phyloP scores from a whole-genome alignment of 2,329 filamentous ascomycete species.

The Clonostachys rosea region DNA sequence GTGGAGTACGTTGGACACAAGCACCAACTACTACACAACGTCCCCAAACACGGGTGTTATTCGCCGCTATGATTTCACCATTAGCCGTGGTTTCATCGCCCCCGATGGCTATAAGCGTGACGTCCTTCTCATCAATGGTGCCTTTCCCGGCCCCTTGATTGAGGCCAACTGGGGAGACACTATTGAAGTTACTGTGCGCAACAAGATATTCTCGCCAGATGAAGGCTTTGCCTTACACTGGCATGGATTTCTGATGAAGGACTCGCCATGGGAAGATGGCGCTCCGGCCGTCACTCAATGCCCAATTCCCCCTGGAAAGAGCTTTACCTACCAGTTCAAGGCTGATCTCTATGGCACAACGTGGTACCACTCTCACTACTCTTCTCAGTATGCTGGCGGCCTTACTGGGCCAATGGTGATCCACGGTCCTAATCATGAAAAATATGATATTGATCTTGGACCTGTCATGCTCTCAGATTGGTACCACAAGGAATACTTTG shows the following conservation, averaged over 20 bases:
- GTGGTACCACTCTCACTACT: slow-evolving; percentile 61
- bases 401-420: slow-evolving; percentile 57
- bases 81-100: slow-evolving; percentile 42
- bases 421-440: slow-evolving; percentile 40
- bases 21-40: slow-evolving; percentile 44
- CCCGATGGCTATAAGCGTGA: slow-evolving; percentile 51
- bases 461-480: slow-evolving; percentile 51
- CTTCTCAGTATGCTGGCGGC: slow-evolving; percentile 54
- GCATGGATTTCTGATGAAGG: slow-evolving; percentile 46
- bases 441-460: slow-evolving; percentile 62
- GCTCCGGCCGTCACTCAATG: slow-evolving; percentile 54
- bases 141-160: slow-evolving; percentile 64
- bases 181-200: slow-evolving; percentile 63
- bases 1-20: slow-evolving; percentile 40
- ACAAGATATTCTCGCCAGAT: slow-evolving; percentile 50
- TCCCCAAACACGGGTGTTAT: slow-evolving; percentile 49
- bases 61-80: slow-evolving; percentile 47
- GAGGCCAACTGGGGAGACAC: slow-evolving; percentile 60
- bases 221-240: slow-evolving; percentile 48
- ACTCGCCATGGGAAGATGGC: slow-evolving; percentile 48
- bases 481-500: slow-evolving; percentile 50
- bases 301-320: slow-evolving; percentile 58
- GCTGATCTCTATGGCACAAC: slow-evolving; percentile 49
- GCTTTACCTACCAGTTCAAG: slow-evolving; percentile 45
- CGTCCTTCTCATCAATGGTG: slow-evolving; percentile 58